phyloP scores from a whole-genome alignment of 2,329 filamentous ascomycete genomes.

The Microcyclosporella mali region DNA sequence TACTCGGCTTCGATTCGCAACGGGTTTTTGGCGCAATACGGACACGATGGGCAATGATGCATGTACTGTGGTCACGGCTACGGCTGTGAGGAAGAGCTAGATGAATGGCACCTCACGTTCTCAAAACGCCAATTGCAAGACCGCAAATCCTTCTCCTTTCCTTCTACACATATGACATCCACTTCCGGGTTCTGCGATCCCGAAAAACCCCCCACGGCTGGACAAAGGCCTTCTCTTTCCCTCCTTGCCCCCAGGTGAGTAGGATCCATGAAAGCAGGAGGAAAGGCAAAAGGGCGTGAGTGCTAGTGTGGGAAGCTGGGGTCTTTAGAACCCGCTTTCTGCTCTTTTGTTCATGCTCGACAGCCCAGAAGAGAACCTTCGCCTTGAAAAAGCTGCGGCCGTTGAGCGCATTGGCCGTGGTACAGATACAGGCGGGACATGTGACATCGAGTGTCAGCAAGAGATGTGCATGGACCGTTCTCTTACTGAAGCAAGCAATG shows the following conservation, averaged over 20 bases:
- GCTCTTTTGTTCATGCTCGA: slow-evolving; percentile 15
- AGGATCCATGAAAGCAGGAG: slow-evolving; percentile 26
- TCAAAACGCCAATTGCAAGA: not conserved
- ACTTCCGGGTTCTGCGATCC: not conserved
- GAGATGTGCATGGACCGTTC: no score
- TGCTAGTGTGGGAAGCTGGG: slow-evolving; percentile 20
- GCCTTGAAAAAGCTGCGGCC: slow-evolving; percentile 59
- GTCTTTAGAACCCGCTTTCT: slow-evolving; percentile 36
- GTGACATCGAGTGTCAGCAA: not conserved
- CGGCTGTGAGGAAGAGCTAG: no score
- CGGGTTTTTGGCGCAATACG: not conserved
- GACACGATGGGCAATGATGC: not conserved
- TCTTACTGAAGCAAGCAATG: no score
- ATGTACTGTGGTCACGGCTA: no score
- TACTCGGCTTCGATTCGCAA: no score
- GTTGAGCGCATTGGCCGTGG: slow-evolving; percentile 53
- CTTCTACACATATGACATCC: not conserved
- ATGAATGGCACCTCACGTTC: not conserved
- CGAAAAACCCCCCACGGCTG: slow-evolving; percentile 13
- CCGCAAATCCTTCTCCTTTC: not conserved
- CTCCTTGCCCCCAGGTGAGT: slow-evolving; percentile 18
- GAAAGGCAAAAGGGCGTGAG: slow-evolving; percentile 26
- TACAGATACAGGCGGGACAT: slow-evolving; percentile 65
- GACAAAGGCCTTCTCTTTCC: slow-evolving; percentile 29
- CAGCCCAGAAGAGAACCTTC: slow-evolving; percentile 26